These are phyloP conservation scores for Psilocybe azurescens DNA, from an alignment of 768 basidiomycete species.

Conservation along the genomic window DNA sequence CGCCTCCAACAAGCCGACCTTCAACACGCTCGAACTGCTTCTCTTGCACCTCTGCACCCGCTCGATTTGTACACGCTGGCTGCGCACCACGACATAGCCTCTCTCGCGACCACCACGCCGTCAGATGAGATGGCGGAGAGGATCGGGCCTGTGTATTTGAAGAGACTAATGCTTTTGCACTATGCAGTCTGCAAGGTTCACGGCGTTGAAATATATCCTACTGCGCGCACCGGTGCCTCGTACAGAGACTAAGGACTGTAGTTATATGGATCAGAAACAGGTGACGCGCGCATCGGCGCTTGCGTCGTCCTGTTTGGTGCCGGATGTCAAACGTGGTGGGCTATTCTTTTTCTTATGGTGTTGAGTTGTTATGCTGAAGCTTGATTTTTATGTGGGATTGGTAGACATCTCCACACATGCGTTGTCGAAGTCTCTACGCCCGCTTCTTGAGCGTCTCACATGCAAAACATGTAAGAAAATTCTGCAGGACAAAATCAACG, in stretches of 20 bases:
- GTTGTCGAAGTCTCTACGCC: no score
- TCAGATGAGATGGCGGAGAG: constrained; percentile 41
- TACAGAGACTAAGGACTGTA: constrained; percentile 26
- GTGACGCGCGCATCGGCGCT: constrained; percentile 35
- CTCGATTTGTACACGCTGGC: constrained; percentile 49
- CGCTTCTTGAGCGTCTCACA: no score
- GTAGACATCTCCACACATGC: no score
- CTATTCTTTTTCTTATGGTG: no score
- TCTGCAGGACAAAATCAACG: no score
- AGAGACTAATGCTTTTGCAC: constrained; percentile 44
- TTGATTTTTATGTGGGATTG: no score
- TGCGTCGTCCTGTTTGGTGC: constrained; percentile 29
- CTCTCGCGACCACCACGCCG: constrained; percentile 39
- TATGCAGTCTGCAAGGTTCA: constrained; percentile 29
- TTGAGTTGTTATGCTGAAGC: no score
- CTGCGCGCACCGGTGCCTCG: constrained; percentile 29
- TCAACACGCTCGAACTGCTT: constrained; percentile 47
- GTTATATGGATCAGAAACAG: constrained; percentile 28
- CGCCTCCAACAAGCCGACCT: constrained; percentile 53
- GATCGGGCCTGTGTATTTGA: constrained; percentile 48
- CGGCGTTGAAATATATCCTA: constrained; percentile 37
- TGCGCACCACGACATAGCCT: constrained; percentile 39
- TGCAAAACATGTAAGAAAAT: no score
- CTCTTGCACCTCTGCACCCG: constrained; percentile 37
- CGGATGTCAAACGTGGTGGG: constrained; percentile 19